These are phyloP conservation scores for Fomitopsis palustris DNA, from an alignment of 1,284 basidiomycete species.

Conservation along the genomic window DNA sequence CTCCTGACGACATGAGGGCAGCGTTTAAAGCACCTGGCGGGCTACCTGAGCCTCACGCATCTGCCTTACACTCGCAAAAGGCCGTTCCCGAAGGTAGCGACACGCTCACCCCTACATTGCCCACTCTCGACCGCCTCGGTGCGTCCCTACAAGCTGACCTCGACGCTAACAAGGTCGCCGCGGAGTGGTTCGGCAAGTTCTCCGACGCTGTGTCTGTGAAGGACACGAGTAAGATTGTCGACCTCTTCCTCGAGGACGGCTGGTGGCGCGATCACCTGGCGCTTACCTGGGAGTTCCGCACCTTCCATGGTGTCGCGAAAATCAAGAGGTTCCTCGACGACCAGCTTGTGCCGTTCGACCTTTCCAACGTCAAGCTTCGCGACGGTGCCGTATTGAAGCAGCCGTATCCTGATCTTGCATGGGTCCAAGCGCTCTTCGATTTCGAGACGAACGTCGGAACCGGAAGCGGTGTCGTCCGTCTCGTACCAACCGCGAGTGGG, in stretches of 20 bases:
- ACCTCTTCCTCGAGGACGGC: constrained; percentile 41
- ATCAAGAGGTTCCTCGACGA: constrained; percentile 45
- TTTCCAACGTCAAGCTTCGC: constrained; percentile 39
- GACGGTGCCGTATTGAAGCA: constrained; percentile 34
- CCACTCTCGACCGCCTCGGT: constrained; percentile 43
- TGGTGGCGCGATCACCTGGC: constrained; percentile 61
- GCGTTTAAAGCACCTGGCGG: background rate
- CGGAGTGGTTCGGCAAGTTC: constrained; percentile 46
- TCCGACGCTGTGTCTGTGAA: constrained; percentile 29
- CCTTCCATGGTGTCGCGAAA: constrained; percentile 42
- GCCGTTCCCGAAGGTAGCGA: constrained; percentile 13
- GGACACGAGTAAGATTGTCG: constrained; percentile 34
- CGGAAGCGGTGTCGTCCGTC: constrained; percentile 48
- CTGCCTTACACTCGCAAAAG: background rate
- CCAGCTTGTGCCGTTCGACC: constrained; percentile 36
- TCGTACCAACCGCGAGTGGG: constrained; percentile 45
- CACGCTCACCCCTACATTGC: constrained; percentile 28
- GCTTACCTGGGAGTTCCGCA: constrained; percentile 65
- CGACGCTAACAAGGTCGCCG: constrained; percentile 35
- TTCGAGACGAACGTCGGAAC: constrained; percentile 52
- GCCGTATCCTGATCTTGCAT: constrained; percentile 54
- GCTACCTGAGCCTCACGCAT: background rate
- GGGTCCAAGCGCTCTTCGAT: constrained; percentile 55
- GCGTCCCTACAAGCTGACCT: constrained; percentile 31
- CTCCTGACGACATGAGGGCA: background rate